A percentile compares a stretch with the other conserved stretches of the same genome.
Conservation (phyloP, 768 basidiomycete genomes). For the Hirschioporus abietinus region DNA sequence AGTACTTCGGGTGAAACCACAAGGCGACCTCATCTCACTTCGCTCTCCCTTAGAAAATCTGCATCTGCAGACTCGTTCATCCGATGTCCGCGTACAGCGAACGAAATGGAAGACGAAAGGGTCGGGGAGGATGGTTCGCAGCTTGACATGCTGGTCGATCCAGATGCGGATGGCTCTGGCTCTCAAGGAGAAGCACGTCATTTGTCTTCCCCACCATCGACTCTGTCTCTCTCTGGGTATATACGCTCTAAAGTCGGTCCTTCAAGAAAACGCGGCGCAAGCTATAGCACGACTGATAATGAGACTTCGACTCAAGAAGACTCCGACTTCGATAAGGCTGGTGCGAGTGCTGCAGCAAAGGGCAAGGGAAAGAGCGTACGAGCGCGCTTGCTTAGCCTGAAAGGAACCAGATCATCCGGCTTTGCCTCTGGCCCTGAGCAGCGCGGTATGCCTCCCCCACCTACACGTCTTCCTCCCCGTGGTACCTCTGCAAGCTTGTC, state of each 20-base stretch:
- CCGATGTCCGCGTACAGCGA: conserved; percentile 33
- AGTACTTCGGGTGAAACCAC: conserved; percentile 19
- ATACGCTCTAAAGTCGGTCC: neutral
- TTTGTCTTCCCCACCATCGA: conserved; percentile 23
- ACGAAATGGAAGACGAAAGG: neutral
- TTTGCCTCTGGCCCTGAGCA: conserved; percentile 28
- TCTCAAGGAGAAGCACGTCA: conserved; percentile 20
- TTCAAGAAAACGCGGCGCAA: conserved; percentile 49
- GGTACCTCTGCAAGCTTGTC: conserved; percentile 33
- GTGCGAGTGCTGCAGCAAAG: conserved; percentile 44
- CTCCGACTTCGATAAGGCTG: conserved; percentile 46
- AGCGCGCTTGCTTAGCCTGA: neutral
- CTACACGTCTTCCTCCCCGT: conserved; percentile 44
- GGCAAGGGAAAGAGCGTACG: conserved; percentile 35
- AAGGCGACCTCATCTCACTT: neutral
- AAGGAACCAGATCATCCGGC: conserved; percentile 1
- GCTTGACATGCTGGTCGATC: conserved; percentile 31
- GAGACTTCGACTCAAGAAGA: conserved; percentile 34
- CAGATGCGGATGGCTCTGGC: conserved; percentile 19
- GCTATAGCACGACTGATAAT: conserved; percentile 45
- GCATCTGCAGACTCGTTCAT: conserved; percentile 76
- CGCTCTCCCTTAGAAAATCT: conserved; percentile 57
- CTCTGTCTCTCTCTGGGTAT: conserved; percentile 18
- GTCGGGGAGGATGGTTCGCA: conserved; percentile 7
- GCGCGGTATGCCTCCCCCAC: conserved; percentile 59